phyloP scores from a whole-genome alignment of 352 stramenopile genomes.

The Blastocystis sp. region DNA sequence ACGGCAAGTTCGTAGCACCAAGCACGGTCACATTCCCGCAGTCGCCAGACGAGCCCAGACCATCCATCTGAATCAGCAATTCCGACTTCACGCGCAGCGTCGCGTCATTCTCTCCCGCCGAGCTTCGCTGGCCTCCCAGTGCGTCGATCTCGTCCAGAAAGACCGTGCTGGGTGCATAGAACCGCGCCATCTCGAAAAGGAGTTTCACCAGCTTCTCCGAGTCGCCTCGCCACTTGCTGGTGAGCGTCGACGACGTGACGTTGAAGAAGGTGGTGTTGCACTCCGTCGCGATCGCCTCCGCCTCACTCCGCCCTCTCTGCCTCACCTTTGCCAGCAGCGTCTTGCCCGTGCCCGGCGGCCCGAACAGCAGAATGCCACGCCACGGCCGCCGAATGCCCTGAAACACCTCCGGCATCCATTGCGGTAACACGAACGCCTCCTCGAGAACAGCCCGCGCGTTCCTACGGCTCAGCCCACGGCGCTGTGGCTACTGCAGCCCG shows the following conservation, averaged over 20 bases:
- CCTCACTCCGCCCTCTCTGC: not conserved
- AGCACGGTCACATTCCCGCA: conserved; percentile 80
- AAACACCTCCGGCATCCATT: conserved; percentile 90
- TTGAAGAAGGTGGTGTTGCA: conserved; percentile 97
- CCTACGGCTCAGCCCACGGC: not conserved
- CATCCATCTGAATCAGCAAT: conserved; percentile 94
- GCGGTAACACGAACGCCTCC: conserved; percentile 88
- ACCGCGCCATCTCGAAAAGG: conserved; percentile 94
- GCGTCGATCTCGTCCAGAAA: conserved; percentile 98
- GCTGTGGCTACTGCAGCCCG: conserved; percentile 73
- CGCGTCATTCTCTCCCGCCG: conserved; percentile 73
- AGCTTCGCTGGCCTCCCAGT: conserved; percentile 38
- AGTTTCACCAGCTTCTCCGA: conserved; percentile 91
- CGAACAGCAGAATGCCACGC: conserved; percentile 84
- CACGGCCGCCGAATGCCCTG: conserved; percentile 81
- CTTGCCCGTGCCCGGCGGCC: conserved; percentile 83
- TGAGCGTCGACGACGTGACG: conserved; percentile 84
- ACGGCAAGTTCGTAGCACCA: conserved; percentile 90
- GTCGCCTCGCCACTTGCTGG: conserved; percentile 85
- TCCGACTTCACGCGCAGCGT: conserved; percentile 89
- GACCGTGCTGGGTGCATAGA: conserved; percentile 92
- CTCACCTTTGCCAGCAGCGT: conserved; percentile 74
- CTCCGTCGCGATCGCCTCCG: conserved; percentile 83
- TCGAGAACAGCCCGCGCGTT: conserved; percentile 83
- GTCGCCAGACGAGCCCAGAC: conserved; percentile 69